Base-by-base conservation (phyloP, 1,284 basidiomycete genomes). In the Chiua sp. region DNA sequence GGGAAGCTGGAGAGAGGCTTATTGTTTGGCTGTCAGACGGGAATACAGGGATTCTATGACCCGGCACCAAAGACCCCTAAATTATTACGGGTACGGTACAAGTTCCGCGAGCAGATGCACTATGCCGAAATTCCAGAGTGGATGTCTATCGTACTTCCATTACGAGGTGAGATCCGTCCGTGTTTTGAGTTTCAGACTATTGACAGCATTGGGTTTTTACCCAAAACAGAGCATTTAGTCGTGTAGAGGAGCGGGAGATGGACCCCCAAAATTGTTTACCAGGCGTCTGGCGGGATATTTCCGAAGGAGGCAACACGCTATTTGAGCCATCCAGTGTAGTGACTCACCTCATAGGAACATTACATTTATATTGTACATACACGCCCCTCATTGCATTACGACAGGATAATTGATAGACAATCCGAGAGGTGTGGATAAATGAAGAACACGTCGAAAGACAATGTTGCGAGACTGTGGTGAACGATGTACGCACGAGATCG, bases 71-170 rank as follows among this genome's bases (percentile, higher is more conserved):
- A 84, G 44, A 79, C 84, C 58, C 75, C 80, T 56, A 93, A 93
- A 78, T 79, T 80, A 28, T 77, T 97, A 53, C 78, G 84, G 33
- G 81, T 97, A 51, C 82, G 87, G 48, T 97, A 97, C 76, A 77
- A 83, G 51, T 98, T 97, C 82, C 82, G 85, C 63, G 88, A 86
- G 47, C 81, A 81, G 61, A 67, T 82, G 75, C 94, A 97, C 73
- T 89, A 91, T 72, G 87, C 87, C 63, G 86, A 88, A 65, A 86
- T 93, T 61, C 85, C 85, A 65, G 94, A 96, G 76, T 78, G 80
- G 69, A 75, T 82, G 47, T 81, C 88, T 33, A 80, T 94, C 28
- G 87, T 93, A 30, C 80, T 94, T 56, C 95, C 94, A 51, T 79
- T 96, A 70, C 80, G 86, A 82, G 89, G 88, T 88, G 71, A 72